Evolutionary conservation across 108 stramenopile genomes (phyloP), one percentile per base, ranked within the genome.

Genomic region (Fragilaria crotonensis): DNA sequence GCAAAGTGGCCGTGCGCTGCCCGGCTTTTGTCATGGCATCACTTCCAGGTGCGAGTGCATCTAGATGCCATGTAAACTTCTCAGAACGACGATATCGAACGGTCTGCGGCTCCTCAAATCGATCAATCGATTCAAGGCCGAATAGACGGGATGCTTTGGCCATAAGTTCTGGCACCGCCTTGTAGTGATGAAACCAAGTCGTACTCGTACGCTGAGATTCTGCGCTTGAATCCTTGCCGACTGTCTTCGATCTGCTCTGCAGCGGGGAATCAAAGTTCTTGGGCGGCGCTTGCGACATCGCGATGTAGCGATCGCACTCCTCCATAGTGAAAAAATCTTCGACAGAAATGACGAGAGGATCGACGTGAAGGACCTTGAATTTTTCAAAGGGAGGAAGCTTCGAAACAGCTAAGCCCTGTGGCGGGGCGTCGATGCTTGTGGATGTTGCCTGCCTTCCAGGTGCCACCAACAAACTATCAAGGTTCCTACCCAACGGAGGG

Each of bases 21-120:
- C 89, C 85, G 25, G 76, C 83, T 7, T 46, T 52, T 0, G 49
- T 44, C 25, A 64, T 41, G 9, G 57, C 29, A 5, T 60, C 62
- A 48, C 77, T 80, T 0, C 63, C 51, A 7, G 85, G 81, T 14
- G 80, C 71, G 19, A 91, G 57, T 1, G 85, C 89, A 63, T 91
- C 89, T 20, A 87, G 57, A 63, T 91, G 89, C 89, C 89, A 91
- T 2, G 84, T 87, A 54, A 87, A 91, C 52, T 81, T 81, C 59
- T 91, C 85, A n/a, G 57, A 73, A 18, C 73, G 60, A 31, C 79
- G 72, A 52, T 87, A 87, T 31, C 77, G 70, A 28, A 91, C 89
- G 27, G 79, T 87, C 66, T 91, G 89, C 4, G 89, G 85, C 54
- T 91, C 89, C 68, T 91, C 89, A 77, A 76, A 87, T 28, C 68